phyloP scores from a whole-genome alignment of 2,329 filamentous ascomycete species.

The Arthroderma sp. region DNA sequence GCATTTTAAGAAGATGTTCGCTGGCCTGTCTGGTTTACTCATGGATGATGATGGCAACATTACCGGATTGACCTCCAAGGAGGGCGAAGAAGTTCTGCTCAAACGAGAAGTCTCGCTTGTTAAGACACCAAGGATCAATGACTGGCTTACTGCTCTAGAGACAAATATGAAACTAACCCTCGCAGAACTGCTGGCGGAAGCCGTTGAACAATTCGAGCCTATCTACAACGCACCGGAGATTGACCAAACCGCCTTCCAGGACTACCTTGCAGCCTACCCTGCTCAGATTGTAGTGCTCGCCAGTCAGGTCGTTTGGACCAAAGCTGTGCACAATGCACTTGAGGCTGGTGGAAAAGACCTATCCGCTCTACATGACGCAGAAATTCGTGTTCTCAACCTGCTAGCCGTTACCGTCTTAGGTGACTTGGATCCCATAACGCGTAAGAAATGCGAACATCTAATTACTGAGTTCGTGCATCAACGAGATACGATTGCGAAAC shows the following conservation, averaged over 20 bases:
- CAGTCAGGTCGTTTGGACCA: slow-evolving; percentile 88
- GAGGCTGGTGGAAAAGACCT: slow-evolving; percentile 57
- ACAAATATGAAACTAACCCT: slow-evolving; percentile 87
- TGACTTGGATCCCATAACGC: slow-evolving; percentile 70
- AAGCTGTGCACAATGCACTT: slow-evolving; percentile 66
- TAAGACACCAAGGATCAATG: slow-evolving; percentile 94
- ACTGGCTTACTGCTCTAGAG: slow-evolving; percentile 92
- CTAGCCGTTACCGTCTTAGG: slow-evolving; percentile 81
- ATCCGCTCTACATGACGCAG: slow-evolving; percentile 59
- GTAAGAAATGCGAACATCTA: slow-evolving; percentile 95
- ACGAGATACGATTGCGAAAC: slow-evolving; percentile 79
- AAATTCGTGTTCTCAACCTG: slow-evolving; percentile 71
- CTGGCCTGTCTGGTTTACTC: slow-evolving; percentile 75
- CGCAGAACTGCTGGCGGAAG: slow-evolving; percentile 78
- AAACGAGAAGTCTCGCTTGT: slow-evolving; percentile 85
- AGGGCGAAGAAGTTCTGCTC: slow-evolving; percentile 75
- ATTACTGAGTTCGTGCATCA: slow-evolving; percentile 99
- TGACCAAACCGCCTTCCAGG: slow-evolving; percentile 55
- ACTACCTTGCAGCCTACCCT: slow-evolving; percentile 74
- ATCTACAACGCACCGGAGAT: slow-evolving; percentile 62
- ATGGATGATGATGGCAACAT: slow-evolving; percentile 88
- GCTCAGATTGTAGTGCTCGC: slow-evolving; percentile 93
- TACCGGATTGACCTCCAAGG: slow-evolving; percentile 84
- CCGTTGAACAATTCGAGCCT: slow-evolving; percentile 65
- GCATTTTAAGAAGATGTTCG: slow-evolving; percentile 99